Percentiles rank a stretch among this genome's conserved stretches.
phyloP scores from a whole-genome alignment of 202 grass and related monocot species.

The Eragrostis tef region DNA sequence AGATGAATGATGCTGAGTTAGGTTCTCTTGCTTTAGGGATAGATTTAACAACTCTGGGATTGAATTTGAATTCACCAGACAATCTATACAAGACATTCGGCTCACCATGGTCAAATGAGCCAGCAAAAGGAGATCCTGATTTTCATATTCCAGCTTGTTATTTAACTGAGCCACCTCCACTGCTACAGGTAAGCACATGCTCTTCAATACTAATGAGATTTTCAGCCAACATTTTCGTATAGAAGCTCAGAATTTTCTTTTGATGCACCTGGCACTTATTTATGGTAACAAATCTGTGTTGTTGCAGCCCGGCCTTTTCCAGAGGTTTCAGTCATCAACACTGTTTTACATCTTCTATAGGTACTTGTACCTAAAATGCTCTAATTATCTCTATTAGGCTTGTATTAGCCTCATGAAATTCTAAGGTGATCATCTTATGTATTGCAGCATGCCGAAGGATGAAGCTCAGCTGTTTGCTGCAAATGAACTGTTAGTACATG shows the following conservation, averaged over 20 bases:
- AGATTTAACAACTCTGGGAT: constrained; percentile 84
- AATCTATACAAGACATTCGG: constrained; percentile 97
- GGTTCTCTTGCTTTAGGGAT: constrained; percentile 91
- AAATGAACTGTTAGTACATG: constrained; percentile 77
- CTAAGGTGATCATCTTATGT: constrained; percentile 36
- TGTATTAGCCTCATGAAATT: neutral
- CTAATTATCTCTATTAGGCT: constrained; percentile 26
- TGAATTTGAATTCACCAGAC: constrained; percentile 90
- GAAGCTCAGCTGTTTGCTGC: constrained; percentile 89
- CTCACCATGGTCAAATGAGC: constrained; percentile 88
- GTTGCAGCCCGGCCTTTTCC: constrained; percentile 72
- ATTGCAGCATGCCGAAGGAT: constrained; percentile 93
- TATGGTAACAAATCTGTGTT: constrained; percentile 48
- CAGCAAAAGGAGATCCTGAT: constrained; percentile 81
- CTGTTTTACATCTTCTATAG: constrained; percentile 99
- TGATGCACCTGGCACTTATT: neutral
- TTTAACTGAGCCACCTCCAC: constrained; percentile 59
- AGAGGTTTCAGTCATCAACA: constrained; percentile 64
- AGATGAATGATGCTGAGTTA: constrained; percentile 76
- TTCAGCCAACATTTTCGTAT: neutral
- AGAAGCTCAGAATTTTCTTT: constrained; percentile 15
- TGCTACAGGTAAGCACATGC: constrained; percentile 60
- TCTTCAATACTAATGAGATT: constrained; percentile 14
- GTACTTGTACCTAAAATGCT: constrained; percentile 51
- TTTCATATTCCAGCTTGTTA: constrained; percentile 88